phyloP scores from a whole-genome alignment of 2,329 filamentous ascomycete species.

The Pyrenophora teres region DNA sequence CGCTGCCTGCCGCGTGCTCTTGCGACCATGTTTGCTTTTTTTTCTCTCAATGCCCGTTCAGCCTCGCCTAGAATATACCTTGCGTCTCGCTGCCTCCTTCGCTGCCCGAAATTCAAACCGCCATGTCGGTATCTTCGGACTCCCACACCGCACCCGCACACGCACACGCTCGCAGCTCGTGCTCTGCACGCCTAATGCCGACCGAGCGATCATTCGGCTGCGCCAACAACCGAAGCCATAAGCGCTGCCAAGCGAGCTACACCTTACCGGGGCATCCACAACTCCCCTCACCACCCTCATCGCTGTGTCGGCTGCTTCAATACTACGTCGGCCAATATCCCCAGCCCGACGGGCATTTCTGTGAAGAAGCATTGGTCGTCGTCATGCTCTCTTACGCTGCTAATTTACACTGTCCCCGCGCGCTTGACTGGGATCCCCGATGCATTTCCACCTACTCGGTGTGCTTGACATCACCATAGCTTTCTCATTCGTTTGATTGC shows the following conservation, averaged over 20 bases:
- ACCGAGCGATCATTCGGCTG: conserved; percentile 9
- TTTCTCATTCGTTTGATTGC: conserved; percentile 4
- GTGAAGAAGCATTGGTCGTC: too few species aligned
- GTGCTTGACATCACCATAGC: background rate
- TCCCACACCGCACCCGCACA: background rate
- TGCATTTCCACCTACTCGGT: background rate
- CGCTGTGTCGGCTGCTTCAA: background rate
- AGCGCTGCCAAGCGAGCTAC: conserved; percentile 22
- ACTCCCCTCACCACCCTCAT: conserved; percentile 9
- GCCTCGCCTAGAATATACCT: conserved; percentile 16
- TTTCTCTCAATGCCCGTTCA: background rate
- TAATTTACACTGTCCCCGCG: background rate
- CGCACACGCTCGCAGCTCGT: background rate
- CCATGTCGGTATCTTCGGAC: background rate
- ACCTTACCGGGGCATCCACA: conserved; percentile 3
- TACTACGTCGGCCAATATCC: background rate
- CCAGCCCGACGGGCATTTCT: too few species aligned
- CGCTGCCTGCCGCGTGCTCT: conserved; percentile 2
- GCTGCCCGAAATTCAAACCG: background rate
- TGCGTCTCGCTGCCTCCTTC: background rate
- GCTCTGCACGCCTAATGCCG: conserved; percentile 4
- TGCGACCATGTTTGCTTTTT: background rate
- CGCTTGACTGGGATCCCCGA: conserved; percentile 2
- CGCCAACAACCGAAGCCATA: conserved; percentile 10
- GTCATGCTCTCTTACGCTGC: background rate